Evolutionary conservation across 2,329 filamentous ascomycete genomes (phyloP), one percentile per base, ranked within the genome.

Genomic region (Neocatenulostroma microsporum): DNA sequence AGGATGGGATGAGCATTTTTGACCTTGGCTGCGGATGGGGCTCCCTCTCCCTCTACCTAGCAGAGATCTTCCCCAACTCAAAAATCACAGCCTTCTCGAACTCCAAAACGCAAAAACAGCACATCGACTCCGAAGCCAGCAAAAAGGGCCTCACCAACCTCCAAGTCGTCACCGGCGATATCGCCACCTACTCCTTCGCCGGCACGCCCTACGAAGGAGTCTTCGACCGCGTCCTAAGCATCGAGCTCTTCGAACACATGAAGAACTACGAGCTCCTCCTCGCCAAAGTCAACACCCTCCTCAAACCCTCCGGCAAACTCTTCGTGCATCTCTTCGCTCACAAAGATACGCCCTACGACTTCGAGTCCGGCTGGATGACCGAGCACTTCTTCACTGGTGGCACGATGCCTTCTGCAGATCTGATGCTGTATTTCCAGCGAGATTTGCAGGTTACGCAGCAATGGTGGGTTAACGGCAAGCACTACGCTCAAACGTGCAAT

Each of bases 171-270:
- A 83, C 79, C 0, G 79, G 78, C 15, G 72, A 84, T 49, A 72
- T 82, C 2, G 75, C 78, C 12, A 72, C 76, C 40, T 76, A 81
- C 49, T 74, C 80, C 49, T 83, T 84, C 50, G 63, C 73, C 41
- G 55, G 62, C 8, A 63, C 64, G 18, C 37, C 46, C 10, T 42
- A 50, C 15, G 54, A 51, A 35, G 44, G 44, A 30, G 36, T 46
- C 24, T 84, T 76, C 48, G 80, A 84, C 54, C 69, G 80, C 10
- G 75, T 83, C 1, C 64, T 84, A 12, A 78, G 74, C 6, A 79
- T 84, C 43, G 80, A 82, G 68, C 67, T 84, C 10, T 83, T 84
- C 51, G 80, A 84, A 56, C 80, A 84, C 58, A 83, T 84, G 79
- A 84, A 84, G 57, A 84, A 84, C 57, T 83, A 84, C 58, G 72